Evolutionary conservation across 2,329 filamentous ascomycete genomes (phyloP).

Genomic region (Huntiella abstrusa): DNA sequence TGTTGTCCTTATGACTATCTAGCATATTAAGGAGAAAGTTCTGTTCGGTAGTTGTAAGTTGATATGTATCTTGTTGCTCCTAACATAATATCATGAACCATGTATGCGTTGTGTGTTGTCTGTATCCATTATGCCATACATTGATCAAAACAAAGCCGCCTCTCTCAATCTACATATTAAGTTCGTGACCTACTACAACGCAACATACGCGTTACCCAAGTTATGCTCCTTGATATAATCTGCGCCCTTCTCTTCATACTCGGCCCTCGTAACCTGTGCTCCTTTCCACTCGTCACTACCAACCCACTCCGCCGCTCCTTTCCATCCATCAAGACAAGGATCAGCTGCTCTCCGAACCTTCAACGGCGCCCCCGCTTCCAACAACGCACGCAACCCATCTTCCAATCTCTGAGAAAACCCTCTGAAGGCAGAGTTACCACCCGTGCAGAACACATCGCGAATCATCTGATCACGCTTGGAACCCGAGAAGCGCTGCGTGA

Average conservation of each 20-base stretch:
- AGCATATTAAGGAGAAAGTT: no score
- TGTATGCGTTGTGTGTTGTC: no score
- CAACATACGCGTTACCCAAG: constrained; percentile 40
- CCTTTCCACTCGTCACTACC: constrained; percentile 37
- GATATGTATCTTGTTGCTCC: no score
- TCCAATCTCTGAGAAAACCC: constrained; percentile 71
- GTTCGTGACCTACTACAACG: neutral
- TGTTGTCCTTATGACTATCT: neutral
- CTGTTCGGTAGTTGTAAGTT: no score
- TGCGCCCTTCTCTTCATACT: constrained; percentile 78
- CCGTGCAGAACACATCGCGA: constrained; percentile 78
- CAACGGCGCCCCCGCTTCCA: constrained; percentile 53
- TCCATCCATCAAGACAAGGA: constrained; percentile 77
- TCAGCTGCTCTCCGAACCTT: constrained; percentile 55
- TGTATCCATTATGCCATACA: neutral
- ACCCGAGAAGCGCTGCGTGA: constrained; percentile 57
- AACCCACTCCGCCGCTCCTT: constrained; percentile 76
- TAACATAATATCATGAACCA: no score
- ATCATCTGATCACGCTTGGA: constrained; percentile 48
- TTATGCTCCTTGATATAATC: constrained; percentile 82
- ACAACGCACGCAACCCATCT: constrained; percentile 49
- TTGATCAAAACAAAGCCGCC: neutral
- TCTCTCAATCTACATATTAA: neutral
- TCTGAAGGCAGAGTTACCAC: constrained; percentile 74
- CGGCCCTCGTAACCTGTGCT: constrained; percentile 55